Conservation (phyloP, 164 flowering plant genomes). For the Litsea cubeba region DNA sequence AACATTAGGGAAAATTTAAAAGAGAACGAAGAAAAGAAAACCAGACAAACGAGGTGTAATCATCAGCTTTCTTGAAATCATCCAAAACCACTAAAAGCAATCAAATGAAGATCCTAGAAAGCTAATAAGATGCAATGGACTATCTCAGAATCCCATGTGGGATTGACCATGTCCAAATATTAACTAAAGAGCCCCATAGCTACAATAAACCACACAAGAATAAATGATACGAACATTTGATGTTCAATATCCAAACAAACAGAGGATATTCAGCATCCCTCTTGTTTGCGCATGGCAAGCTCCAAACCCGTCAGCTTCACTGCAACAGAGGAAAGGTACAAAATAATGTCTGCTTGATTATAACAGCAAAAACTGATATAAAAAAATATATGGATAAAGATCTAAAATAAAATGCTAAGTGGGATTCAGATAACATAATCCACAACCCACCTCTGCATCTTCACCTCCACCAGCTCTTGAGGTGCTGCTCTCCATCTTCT, state of each 20-base stretch:
- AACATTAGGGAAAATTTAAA: too few species aligned
- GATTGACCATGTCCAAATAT: neutral
- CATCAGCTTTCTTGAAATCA: neutral
- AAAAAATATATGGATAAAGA: neutral
- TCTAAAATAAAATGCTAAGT: neutral
- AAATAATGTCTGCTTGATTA: neutral
- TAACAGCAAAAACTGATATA: neutral
- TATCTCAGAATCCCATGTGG: neutral
- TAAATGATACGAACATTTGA: too few species aligned
- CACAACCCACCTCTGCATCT: constrained; percentile 4
- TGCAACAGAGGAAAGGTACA: constrained; percentile 1
- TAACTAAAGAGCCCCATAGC: neutral
- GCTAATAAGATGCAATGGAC: neutral
- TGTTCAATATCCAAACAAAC: neutral
- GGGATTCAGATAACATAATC: neutral
- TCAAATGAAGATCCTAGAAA: neutral
- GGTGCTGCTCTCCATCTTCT: constrained; percentile 3
- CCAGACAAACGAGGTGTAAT: too few species aligned
- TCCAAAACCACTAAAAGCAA: neutral
- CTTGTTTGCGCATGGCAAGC: neutral
- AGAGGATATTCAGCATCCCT: neutral
- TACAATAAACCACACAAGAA: neutral
- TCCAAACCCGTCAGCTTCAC: neutral
- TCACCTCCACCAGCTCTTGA: constrained; percentile 1
- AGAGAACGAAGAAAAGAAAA: neutral